phyloP scores from a whole-genome alignment of 345 rosid species.

The Stellera chamaejasme region DNA sequence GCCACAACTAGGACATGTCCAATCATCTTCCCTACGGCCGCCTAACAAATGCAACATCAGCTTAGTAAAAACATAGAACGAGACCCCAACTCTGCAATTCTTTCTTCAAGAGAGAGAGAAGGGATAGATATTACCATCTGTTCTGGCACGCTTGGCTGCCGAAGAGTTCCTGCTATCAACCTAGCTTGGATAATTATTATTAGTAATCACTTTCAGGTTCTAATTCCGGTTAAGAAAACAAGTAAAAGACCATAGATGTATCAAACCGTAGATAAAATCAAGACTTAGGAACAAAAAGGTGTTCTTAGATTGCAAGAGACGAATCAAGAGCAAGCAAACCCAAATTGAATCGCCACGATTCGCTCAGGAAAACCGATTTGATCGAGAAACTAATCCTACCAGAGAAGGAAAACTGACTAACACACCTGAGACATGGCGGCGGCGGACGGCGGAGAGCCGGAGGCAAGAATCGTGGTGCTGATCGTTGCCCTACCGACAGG shows the following conservation, averaged over 20 bases:
- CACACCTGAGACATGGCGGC: conserved; percentile 44
- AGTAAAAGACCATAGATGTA: not conserved
- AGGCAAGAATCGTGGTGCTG: too few species aligned
- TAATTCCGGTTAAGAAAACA: too few species aligned
- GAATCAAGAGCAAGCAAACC: too few species aligned
- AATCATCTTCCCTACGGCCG: conserved; percentile 91
- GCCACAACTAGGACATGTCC: conserved; percentile 96
- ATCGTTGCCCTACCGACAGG: too few species aligned
- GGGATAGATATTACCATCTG: conserved; percentile 46
- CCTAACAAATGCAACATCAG: conserved; percentile 29
- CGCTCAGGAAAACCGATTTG: too few species aligned
- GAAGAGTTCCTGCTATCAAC: conserved; percentile 86
- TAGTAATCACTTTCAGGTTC: not conserved
- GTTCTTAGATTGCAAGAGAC: too few species aligned
- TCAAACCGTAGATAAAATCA: not conserved
- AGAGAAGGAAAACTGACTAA: too few species aligned
- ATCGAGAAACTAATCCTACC: too few species aligned
- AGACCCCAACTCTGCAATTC: not conserved
- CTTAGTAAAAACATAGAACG: not conserved
- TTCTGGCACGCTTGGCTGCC: conserved; percentile 92
- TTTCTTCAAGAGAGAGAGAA: too few species aligned
- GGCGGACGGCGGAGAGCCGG: not conserved
- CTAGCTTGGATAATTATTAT: conserved; percentile 18
- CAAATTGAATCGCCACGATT: too few species aligned
- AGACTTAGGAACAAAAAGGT: too few species aligned